phyloP scores from a whole-genome alignment of 495 filamentous ascomycete genomes.

The Clohesyomyces aquaticus region DNA sequence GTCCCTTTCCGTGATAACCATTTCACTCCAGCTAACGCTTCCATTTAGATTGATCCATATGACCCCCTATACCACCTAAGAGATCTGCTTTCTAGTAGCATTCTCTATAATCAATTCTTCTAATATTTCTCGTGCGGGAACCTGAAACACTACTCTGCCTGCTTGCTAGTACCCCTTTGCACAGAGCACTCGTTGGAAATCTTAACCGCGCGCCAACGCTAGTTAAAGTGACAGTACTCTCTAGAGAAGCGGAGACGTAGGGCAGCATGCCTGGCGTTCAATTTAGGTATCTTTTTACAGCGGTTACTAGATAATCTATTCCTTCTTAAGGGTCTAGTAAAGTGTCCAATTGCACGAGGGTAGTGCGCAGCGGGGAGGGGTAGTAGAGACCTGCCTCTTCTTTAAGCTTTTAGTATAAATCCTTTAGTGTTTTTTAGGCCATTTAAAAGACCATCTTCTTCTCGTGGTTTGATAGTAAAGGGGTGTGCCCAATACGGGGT shows the following conservation, averaged over 20 bases:
- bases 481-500: neutral
- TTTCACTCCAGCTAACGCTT: constrained; percentile 1
- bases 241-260: neutral
- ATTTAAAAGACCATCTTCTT: neutral
- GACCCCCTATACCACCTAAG: neutral
- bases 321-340: neutral
- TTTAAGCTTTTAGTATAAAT: neutral
- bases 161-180: neutral
- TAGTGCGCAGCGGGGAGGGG: neutral
- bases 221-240: constrained; percentile 3
- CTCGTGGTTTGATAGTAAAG: neutral
- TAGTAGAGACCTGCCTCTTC: neutral
- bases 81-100: neutral
- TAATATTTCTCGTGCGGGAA: neutral
- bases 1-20: neutral
- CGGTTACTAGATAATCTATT: neutral
- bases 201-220: constrained; percentile 2
- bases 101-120: neutral
- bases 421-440: neutral
- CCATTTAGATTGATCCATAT: neutral
- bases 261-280: neutral
- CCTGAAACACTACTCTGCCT: neutral
- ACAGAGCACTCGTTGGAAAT: neutral
- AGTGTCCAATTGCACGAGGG: neutral
- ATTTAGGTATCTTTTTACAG: constrained; percentile 2